These are phyloP conservation scores for Chlorophyllum brunneum DNA, from an alignment of 768 basidiomycete genomes.

Conservation along the genomic window DNA sequence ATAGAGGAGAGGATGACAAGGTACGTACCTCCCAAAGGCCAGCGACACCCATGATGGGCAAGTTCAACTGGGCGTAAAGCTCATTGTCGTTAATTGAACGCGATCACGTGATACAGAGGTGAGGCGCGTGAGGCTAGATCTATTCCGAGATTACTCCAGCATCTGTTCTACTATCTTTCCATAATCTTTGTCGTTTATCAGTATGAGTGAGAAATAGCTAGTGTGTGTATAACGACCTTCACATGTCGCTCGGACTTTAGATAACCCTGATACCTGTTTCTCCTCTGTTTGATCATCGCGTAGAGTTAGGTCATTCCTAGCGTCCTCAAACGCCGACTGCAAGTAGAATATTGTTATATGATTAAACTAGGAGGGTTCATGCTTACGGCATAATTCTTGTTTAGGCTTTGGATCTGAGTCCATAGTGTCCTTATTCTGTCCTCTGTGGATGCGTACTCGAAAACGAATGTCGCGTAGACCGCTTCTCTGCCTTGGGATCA, in stretches of 20 bases:
- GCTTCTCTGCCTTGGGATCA: background rate
- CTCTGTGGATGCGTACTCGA: slow-evolving; percentile 5
- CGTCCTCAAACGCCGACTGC: background rate
- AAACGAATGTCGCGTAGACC: background rate
- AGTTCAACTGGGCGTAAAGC: background rate
- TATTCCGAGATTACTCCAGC: background rate
- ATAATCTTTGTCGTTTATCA: slow-evolving; percentile 1
- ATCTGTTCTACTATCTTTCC: background rate
- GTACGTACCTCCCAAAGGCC: slow-evolving; percentile 45
- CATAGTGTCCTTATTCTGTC: slow-evolving; percentile 4
- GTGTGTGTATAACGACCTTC: slow-evolving; percentile 2
- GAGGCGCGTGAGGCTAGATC: background rate
- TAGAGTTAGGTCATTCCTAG: background rate
- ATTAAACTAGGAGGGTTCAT: too few species aligned
- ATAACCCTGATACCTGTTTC: slow-evolving; percentile 3
- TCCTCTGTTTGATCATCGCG: background rate
- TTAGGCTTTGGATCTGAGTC: background rate
- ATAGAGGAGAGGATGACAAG: background rate
- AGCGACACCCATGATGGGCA: slow-evolving; percentile 47
- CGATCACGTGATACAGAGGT: background rate
- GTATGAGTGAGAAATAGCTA: background rate
- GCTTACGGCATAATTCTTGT: slow-evolving; percentile 4
- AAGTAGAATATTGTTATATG: too few species aligned
- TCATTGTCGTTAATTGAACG: slow-evolving; percentile 3
- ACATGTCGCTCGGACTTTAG: slow-evolving; percentile 9